phyloP scores from a whole-genome alignment of 192 early-diverging fungal genomes.

The Coemansia sp. region DNA sequence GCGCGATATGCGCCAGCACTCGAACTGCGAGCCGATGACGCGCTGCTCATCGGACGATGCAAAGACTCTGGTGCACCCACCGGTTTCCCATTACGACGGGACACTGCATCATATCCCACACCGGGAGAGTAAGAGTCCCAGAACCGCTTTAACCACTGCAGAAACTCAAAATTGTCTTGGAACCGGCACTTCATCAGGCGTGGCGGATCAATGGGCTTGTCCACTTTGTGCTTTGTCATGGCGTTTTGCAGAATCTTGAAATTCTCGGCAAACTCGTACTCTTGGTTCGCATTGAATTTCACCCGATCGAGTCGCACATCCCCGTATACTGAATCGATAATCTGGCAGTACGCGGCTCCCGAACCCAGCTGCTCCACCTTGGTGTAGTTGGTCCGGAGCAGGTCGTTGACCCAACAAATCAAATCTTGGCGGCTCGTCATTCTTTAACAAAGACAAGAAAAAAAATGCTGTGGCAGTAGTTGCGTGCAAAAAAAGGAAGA shows the following conservation, averaged over 20 bases:
- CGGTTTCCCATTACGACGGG: slow-evolving; percentile 57
- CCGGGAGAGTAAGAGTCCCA: slow-evolving; percentile 89
- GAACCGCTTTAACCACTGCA: slow-evolving; percentile 93
- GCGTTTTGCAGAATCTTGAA: slow-evolving; percentile 89
- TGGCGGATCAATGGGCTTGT: slow-evolving; percentile 89
- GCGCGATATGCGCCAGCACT: slow-evolving; percentile 30
- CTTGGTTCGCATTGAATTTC: slow-evolving; percentile 91
- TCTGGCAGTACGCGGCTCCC: slow-evolving; percentile 74
- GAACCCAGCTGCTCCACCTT: slow-evolving; percentile 95
- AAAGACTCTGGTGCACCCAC: slow-evolving; percentile 27
- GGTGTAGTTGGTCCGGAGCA: slow-evolving; percentile 84
- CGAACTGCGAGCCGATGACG: slow-evolving; percentile 31
- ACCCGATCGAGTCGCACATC: slow-evolving; percentile 86
- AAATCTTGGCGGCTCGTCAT: slow-evolving; percentile 90
- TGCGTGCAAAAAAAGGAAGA: background rate
- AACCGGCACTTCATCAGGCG: slow-evolving; percentile 92
- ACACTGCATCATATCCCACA: slow-evolving; percentile 78
- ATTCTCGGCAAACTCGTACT: slow-evolving; percentile 95
- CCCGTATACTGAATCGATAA: slow-evolving; percentile 72
- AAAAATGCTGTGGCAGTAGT: background rate
- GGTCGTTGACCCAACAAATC: slow-evolving; percentile 92
- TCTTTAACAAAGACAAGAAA: slow-evolving; percentile 1
- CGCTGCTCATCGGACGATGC: slow-evolving; percentile 39
- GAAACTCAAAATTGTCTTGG: slow-evolving; percentile 98
- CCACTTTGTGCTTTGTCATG: slow-evolving; percentile 88